Evolutionary conservation across 208 protist genomes (phyloP), one percentile per base, ranked within the genome.

Genomic region (Trypanosoma vivax): DNA sequence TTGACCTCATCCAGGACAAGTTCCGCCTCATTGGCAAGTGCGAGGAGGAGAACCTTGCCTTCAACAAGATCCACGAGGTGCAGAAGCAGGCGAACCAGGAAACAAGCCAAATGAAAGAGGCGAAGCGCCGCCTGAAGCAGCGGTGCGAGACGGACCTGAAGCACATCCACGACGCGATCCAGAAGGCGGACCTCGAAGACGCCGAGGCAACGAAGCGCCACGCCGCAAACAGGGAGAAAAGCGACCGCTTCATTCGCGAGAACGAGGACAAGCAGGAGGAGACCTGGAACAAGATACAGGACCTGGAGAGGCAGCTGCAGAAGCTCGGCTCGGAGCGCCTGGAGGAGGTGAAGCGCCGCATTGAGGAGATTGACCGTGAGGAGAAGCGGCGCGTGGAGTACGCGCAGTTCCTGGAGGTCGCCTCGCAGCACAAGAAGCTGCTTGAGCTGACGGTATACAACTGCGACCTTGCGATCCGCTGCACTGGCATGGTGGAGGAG

Each of bases 1-100:
- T 89, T 43, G 76, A 89, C 51, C 69, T 86, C 42, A 55, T 86
- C 24, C 68, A 76, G 62, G 77, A 85, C 68, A 89, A 89, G 73
- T 89, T 89, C 63, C 50, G 70, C 11, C 46, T 89, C 41, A 85
- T 88, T 50, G 58, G 57, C 35, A 79, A 84, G 62, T 76, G 64
- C 46, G 80, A 88, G 59, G 80, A 88, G 53, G 80, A 88, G 71
- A 88, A 88, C 63, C 51, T 65, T 46, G 65, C 64, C 34, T 88
- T 88, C 67, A 76, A 79, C 65, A 72, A 79, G 65, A 77, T 89
- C 61, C 73, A 79, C 52, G 81, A 89, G 52, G 70, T 78, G 52
- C 70, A 78, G 65, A 78, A 78, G 47, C 60, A 78, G 65, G 70
- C 70, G 13, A 74, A 78, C 60, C 70, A 78, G 55, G 70, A 78